Percentiles rank a stretch among this genome's conserved stretches.
Evolutionary conservation across 495 filamentous ascomycete genomes (phyloP).

Genomic region (Collariella sp.): DNA sequence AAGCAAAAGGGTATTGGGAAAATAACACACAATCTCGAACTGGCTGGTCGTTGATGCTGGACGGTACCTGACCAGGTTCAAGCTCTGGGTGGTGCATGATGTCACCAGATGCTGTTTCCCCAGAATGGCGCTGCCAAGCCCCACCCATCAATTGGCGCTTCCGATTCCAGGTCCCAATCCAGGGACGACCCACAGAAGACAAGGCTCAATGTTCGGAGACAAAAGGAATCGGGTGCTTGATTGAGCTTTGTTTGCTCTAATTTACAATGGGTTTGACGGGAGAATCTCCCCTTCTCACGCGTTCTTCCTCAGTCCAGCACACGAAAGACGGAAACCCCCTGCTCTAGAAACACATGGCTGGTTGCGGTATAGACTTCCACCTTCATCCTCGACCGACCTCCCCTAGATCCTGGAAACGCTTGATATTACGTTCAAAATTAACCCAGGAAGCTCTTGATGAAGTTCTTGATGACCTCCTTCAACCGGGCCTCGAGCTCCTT

Average conservation of each 20-base stretch:
- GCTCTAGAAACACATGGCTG: constrained; percentile 41
- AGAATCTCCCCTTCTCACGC: constrained; percentile 33
- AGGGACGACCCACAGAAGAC: neutral
- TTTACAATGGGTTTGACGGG: constrained; percentile 40
- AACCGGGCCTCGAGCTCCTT: constrained; percentile 88
- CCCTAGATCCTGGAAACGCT: constrained; percentile 11
- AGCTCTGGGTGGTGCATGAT: constrained; percentile 1
- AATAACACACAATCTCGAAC: too few relatives aligned
- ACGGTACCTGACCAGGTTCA: neutral
- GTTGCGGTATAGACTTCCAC: constrained; percentile 44
- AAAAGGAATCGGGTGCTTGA: constrained; percentile 47
- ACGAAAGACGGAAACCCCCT: constrained; percentile 30
- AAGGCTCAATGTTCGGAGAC: constrained; percentile 16
- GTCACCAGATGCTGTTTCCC: constrained; percentile 1
- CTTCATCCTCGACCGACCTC: constrained; percentile 20
- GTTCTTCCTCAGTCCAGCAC: constrained; percentile 35
- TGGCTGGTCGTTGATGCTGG: neutral
- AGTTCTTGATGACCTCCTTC: constrained; percentile 65
- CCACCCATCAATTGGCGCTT: neutral
- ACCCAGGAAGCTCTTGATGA: constrained; percentile 85
- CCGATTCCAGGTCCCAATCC: neutral
- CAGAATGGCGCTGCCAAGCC: neutral
- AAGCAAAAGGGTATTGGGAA: too few relatives aligned
- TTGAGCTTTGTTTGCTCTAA: constrained; percentile 38
- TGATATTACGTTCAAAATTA: constrained; percentile 34